A percentile compares a stretch with the other conserved stretches of the same genome.
These are phyloP conservation scores for Aspergillus conjunctus DNA, from an alignment of 495 filamentous ascomycete species.

Conservation along the genomic window DNA sequence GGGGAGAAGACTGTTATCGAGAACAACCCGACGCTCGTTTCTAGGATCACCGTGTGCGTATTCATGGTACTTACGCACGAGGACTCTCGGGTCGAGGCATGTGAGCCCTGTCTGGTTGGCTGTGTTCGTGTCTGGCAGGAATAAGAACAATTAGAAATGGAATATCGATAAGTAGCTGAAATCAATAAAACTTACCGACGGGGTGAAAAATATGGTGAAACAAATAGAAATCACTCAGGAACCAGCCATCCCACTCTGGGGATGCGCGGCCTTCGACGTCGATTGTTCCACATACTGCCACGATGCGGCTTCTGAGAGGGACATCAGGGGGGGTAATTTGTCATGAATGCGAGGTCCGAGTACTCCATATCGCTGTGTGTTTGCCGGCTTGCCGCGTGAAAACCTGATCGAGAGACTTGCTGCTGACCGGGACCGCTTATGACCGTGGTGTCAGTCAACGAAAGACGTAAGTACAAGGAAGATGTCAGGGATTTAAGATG, in stretches of 20 bases:
- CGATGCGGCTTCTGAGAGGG: not conserved
- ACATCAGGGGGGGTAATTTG: not conserved
- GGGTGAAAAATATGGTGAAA: constrained; percentile 8
- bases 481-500: not conserved
- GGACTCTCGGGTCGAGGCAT: not conserved
- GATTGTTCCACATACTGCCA: not conserved
- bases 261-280: not conserved
- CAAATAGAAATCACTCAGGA: constrained; percentile 2
- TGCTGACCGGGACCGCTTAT: not conserved
- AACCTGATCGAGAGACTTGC: not conserved
- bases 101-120: constrained; percentile 8
- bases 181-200: constrained; percentile 1
- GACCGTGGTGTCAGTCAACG: not conserved
- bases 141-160: not conserved
- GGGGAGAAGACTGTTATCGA: not conserved
- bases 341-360: not conserved
- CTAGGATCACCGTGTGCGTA: constrained; percentile 4
- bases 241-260: not conserved
- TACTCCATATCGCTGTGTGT: not conserved
- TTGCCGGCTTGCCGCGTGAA: not conserved
- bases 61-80: constrained; percentile 1
- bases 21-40: not conserved
- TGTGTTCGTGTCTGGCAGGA: constrained; percentile 1
- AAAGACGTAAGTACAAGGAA: not conserved
- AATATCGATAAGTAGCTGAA: not conserved